phyloP scores from a whole-genome alignment of 1,284 basidiomycete species.

The Lentinula novae-zelandiae region DNA sequence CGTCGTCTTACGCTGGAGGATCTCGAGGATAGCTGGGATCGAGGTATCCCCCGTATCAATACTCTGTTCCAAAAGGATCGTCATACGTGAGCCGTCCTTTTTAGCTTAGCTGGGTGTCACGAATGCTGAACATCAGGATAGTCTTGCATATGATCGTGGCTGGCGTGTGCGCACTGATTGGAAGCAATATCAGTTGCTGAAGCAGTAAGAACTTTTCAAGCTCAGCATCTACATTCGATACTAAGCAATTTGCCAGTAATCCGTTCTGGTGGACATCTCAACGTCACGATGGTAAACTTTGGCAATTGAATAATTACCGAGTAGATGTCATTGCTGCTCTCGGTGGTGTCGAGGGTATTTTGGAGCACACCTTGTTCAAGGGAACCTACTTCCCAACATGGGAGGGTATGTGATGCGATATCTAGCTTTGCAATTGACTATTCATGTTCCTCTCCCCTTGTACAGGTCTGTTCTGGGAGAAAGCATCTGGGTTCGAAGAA shows the following conservation, averaged over 20 bases:
- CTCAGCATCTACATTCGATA: slow-evolving; percentile 12
- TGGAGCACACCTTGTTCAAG: slow-evolving; percentile 98
- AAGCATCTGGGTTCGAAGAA: slow-evolving; percentile 92
- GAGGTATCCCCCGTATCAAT: slow-evolving; percentile 97
- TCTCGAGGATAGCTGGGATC: slow-evolving; percentile 96
- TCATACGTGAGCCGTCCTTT: slow-evolving; percentile 67
- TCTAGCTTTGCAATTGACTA: neutral
- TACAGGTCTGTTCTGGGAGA: slow-evolving; percentile 91
- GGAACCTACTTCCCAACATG: slow-evolving; percentile 94
- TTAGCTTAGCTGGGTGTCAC: neutral
- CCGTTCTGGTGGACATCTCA: slow-evolving; percentile 99
- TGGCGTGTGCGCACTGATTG: slow-evolving; percentile 96
- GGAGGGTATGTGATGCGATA: slow-evolving; percentile 51
- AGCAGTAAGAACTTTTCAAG: slow-evolving; percentile 54
- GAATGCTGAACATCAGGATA: slow-evolving; percentile 40
- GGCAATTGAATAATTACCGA: slow-evolving; percentile 98
- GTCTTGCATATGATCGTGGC: slow-evolving; percentile 95
- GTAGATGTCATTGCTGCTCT: slow-evolving; percentile 99
- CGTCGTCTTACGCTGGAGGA: slow-evolving; percentile 95
- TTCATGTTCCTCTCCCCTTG: slow-evolving; percentile 10
- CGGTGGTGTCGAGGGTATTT: slow-evolving; percentile 95
- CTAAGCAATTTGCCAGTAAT: slow-evolving; percentile 48
- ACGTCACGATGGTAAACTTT: slow-evolving; percentile 96
- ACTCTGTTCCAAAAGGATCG: slow-evolving; percentile 98
- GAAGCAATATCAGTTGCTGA: slow-evolving; percentile 96